Conservation (phyloP, 306 rosid genomes). For the Trifolium fragiferum region DNA sequence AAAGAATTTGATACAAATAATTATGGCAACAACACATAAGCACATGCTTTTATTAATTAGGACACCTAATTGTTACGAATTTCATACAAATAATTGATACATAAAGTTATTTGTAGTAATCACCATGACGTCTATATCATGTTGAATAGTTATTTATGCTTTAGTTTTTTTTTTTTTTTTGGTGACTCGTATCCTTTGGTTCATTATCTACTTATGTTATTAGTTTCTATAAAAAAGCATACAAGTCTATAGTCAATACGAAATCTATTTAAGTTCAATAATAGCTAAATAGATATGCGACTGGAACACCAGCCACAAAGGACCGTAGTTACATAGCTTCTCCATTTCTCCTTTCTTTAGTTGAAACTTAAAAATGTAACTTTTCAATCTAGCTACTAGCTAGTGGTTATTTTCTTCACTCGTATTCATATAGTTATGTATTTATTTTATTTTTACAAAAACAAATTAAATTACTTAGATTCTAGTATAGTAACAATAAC, state of each 20-base stretch:
- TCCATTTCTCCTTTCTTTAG: no score
- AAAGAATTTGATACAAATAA: background rate
- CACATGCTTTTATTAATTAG: background rate
- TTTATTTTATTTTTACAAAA: no score
- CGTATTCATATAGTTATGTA: background rate
- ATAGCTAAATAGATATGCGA: background rate
- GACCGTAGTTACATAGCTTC: background rate
- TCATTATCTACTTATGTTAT: background rate
- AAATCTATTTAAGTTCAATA: background rate
- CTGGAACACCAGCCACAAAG: background rate
- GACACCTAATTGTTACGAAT: background rate
- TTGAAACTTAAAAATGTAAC: no score
- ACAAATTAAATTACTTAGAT: background rate
- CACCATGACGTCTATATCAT: background rate
- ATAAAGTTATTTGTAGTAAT: background rate
- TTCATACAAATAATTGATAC: background rate
- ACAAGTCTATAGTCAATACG: background rate
- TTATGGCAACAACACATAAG: background rate
- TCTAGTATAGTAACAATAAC: background rate
- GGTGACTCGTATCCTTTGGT: background rate
- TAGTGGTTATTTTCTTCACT: slow-evolving; percentile 20
- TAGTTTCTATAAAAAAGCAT: slow-evolving; percentile 21
- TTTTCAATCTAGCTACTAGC: no score
- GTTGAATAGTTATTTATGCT: background rate
- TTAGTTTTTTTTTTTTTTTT: no score